Evolutionary conservation across 2,329 filamentous ascomycete genomes (phyloP), one percentile per base, ranked within the genome.

Genomic region (Paracoccidioides lutzii): DNA sequence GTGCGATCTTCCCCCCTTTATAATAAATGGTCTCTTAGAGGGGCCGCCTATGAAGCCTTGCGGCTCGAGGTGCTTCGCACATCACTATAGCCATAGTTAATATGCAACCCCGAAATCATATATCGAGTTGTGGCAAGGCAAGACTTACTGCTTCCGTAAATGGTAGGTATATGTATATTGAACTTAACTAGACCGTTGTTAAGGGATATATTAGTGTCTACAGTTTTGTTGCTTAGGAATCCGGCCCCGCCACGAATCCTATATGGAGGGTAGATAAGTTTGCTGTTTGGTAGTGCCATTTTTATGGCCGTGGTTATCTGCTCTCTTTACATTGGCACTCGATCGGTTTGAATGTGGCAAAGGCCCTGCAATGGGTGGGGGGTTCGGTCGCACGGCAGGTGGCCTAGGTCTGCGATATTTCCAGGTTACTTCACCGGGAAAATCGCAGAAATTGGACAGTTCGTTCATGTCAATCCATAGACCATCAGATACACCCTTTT

Each of bases 101-200:
- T 38, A n/a, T 43, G 44, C 12, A 40, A 28, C 48, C 14, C 15
- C 9, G 30, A 38, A 41, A 22, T 28, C 40, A 14, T 10, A 41
- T 40, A n/a, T 15, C 14, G 32, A 42, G 35, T 8, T 5, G 12
- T 5, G 5, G 12, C 6, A 48, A 5, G n/a, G 4, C 14, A 37
- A 3, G 40, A 64, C 68, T 64, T 66, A 69, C 67, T 79, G 15
- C 78, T 76, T 0, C 85, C 85, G 65, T 84, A 87, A 1, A 87
- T 67, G 62, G 87, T 87, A 66, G 88, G 85, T 0, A 80, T 83
- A 66, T 88, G 85, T 0, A 80, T 83, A 59, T 88, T 84, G 63
- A 84, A 85, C 66, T 83, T 78, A 35, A 75, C 70, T 12, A 80
- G 72, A 0, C 83, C 83, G 58, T 84, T 82, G 56, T 80, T 74